phyloP scores from a whole-genome alignment of 2,329 filamentous ascomycete species.

The Talaromyces rugulosus region DNA sequence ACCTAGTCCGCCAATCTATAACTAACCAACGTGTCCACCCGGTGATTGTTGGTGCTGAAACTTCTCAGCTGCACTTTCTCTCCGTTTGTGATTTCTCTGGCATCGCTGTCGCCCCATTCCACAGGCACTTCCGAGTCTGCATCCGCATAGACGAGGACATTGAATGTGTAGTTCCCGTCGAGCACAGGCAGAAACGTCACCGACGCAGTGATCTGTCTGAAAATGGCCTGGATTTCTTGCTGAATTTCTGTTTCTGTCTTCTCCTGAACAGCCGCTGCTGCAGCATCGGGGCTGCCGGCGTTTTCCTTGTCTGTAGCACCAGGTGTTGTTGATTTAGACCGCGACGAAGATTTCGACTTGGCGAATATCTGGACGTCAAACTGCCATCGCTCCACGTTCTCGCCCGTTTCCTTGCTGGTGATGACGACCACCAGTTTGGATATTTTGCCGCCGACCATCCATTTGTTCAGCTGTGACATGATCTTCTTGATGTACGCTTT shows the following conservation, averaged over 20 bases:
- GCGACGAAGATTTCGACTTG: constrained; percentile 57
- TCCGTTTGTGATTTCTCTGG: constrained; percentile 90
- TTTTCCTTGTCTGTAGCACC: constrained; percentile 64
- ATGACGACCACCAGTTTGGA: constrained; percentile 96
- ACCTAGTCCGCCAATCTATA: constrained; percentile 59
- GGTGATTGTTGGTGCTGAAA: constrained; percentile 92
- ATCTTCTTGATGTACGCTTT: constrained; percentile 99
- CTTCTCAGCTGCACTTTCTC: constrained; percentile 94
- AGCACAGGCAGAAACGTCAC: constrained; percentile 96
- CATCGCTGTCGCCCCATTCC: constrained; percentile 97
- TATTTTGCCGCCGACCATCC: constrained; percentile 97
- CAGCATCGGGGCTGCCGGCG: constrained; percentile 25
- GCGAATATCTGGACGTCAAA: constrained; percentile 67
- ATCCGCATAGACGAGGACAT: constrained; percentile 95
- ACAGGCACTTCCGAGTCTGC: constrained; percentile 94
- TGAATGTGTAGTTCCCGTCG: constrained; percentile 94
- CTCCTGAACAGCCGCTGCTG: constrained; percentile 41
- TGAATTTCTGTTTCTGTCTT: constrained; percentile 95
- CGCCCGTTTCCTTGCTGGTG: constrained; percentile 93
- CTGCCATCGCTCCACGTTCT: constrained; percentile 95
- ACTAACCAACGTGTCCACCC: constrained; percentile 92
- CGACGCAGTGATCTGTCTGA: constrained; percentile 95
- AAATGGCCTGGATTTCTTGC: constrained; percentile 90
- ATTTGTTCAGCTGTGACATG: constrained; percentile 94
- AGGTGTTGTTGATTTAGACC: constrained; percentile 42